These are phyloP conservation scores for Raphanus raphanistrum DNA, from an alignment of 345 rosid species.

Conservation along the genomic window DNA sequence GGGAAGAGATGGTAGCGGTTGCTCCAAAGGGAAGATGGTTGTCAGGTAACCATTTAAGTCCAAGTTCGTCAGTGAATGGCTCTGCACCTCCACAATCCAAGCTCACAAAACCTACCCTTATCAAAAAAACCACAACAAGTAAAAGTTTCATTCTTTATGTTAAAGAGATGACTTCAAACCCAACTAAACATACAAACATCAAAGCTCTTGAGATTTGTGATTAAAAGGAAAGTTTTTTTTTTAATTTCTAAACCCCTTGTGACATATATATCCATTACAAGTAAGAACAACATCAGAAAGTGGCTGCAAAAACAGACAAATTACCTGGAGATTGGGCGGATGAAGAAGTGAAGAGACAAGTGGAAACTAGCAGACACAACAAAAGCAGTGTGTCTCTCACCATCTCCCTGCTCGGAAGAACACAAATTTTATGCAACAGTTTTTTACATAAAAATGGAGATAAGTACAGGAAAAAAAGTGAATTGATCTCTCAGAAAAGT, in stretches of 20 bases:
- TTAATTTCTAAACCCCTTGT: not conserved
- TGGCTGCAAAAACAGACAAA: not conserved
- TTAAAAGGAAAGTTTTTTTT: not conserved
- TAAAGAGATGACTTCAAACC: slow-evolving; percentile 2
- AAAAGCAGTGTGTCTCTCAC: slow-evolving; percentile 44
- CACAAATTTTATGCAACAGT: slow-evolving; percentile 7
- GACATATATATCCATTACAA: not conserved
- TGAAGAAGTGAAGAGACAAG: slow-evolving; percentile 45
- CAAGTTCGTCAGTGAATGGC: slow-evolving; percentile 74
- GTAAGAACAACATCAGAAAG: not conserved
- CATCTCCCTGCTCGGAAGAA: slow-evolving; percentile 49
- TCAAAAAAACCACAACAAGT: not conserved
- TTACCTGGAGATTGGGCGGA: slow-evolving; percentile 72
- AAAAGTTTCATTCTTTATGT: slow-evolving; percentile 1
- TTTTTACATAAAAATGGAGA: slow-evolving; percentile 36
- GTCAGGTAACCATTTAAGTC: slow-evolving; percentile 82
- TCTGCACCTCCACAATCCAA: slow-evolving; percentile 84
- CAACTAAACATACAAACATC: not conserved
- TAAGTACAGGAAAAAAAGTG: not conserved
- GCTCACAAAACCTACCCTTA: slow-evolving; percentile 81
- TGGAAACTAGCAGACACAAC: slow-evolving; percentile 34
- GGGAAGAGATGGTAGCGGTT: slow-evolving; percentile 53
- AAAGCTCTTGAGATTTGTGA: not conserved
- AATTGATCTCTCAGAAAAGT: slow-evolving; percentile 14
- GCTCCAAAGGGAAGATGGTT: slow-evolving; percentile 63